Base-by-base conservation (phyloP, 1,139 yeast genomes). In the Taphrina confusa region DNA sequence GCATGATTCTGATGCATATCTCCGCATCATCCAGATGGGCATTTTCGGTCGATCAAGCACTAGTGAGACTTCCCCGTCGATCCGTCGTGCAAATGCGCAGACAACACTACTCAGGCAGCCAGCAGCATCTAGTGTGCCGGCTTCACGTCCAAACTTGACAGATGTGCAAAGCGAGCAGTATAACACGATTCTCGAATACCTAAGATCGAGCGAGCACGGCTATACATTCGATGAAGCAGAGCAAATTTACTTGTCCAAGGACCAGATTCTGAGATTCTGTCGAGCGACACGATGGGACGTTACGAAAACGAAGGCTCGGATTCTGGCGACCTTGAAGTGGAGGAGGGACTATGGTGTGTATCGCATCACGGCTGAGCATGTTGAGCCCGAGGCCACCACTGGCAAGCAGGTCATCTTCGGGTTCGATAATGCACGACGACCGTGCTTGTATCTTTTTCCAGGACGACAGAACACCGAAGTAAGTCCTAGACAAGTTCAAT, bases 401-500 rank as follows among this genome's bases (percentile, higher is more conserved):
- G 98, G 98, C 49, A 92, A 92, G 71, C 87, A 91, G 69, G 83
- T 91, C 37, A 82, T 90, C 62, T 75, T 92, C 39, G 98, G 98
- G 9, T 92, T 80, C 70, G 98, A 92, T 70, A 84, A 85, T 67
- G 91, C 86, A 67, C 81, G 85, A 62, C 80, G 98, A 68, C 97
- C 98, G 1, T 89, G 96, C 68, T 75, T 92, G 46, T 91, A 89
- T 70, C 78, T 92, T 68, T 83, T 89, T 70, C 94, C 95, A 4
- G 97, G 97, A 14, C 82, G 94, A 70, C 97, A 92, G 71, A 92
- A 92, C 73, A 92, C 98, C 12, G 82, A 87, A 67, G 82, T 92
- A 3, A 82, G 94, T 1, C 84, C 85, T 61, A 81, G 87, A 67
- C 98, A 92, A 70, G 96, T 92, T 8, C 95, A 92, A 72, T 96